Percentiles rank a stretch among this genome's conserved stretches.
These are phyloP conservation scores for Blepharisma stoltei DNA, from an alignment of 73 alveolate genomes.

Conservation along the genomic window DNA sequence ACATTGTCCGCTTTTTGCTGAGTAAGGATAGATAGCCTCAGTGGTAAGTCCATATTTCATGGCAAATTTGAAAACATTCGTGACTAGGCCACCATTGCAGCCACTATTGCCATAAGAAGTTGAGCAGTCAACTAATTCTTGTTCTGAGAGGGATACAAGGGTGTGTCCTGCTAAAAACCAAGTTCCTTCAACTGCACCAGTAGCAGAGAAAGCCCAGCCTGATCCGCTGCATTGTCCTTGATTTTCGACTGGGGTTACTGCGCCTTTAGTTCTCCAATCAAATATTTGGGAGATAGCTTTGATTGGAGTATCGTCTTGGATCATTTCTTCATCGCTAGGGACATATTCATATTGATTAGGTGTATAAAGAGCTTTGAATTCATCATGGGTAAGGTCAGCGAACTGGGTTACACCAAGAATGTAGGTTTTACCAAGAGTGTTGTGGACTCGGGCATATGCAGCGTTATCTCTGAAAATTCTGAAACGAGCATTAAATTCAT, in stretches of 20 bases:
- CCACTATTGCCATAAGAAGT: conserved; percentile 59
- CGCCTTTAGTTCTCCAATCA: conserved; percentile 70
- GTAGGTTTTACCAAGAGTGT: background rate
- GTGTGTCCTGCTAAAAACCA: conserved; percentile 42
- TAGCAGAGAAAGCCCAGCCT: conserved; percentile 86
- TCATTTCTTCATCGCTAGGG: no score
- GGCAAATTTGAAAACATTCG: no score
- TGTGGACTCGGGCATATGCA: conserved; percentile 1
- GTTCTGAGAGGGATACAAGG: conserved; percentile 53
- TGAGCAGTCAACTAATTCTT: conserved; percentile 83
- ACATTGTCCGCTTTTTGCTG: conserved; percentile 48
- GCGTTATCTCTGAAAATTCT: conserved; percentile 15
- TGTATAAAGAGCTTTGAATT: conserved; percentile 26
- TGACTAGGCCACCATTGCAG: conserved; percentile 76
- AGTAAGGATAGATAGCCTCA: background rate
- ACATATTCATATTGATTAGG: no score
- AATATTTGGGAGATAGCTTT: background rate
- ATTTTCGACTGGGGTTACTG: conserved; percentile 72
- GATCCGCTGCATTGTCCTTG: conserved; percentile 89
- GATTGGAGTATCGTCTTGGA: no score
- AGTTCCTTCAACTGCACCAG: conserved; percentile 87
- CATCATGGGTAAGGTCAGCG: background rate
- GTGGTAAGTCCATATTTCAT: conserved; percentile 54
- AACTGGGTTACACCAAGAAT: background rate
- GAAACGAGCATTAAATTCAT: conserved; percentile 6